Evolutionary conservation across 1,284 basidiomycete species (phyloP), one percentile per base, ranked within the genome.

Genomic region (Sanghuangporus weigelae): DNA sequence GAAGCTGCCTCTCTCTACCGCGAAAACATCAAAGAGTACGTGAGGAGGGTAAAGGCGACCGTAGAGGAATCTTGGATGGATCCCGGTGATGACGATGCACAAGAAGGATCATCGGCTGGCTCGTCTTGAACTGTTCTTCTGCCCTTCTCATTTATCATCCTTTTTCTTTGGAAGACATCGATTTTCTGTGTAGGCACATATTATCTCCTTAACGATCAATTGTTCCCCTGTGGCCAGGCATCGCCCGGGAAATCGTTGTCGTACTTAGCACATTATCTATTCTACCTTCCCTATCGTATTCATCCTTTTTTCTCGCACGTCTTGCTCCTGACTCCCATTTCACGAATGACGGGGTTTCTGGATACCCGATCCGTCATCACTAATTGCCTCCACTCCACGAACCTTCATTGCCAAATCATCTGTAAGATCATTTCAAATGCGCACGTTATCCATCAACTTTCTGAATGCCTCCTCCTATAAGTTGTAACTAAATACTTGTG

Each of bases 21-120:
- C 63, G 96, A 99, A 75, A 98, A 98, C 73, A 96, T 97, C 90
- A 98, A 98, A 79, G 96, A 97, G 79, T 98, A 97, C 73, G 92
- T 97, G 38, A 80, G 95, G 64, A 78, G 94, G 63, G 95, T 98
- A 55, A 93, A 95, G 77, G 88, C 89, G 62, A 95, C 93, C 0
- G 93, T 96, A 31, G 93, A 96, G 75, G 89, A 92, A 74, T 93
- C 89, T 66, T 95, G 93, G 93, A 76, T 95, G 63, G 93, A 95
- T 75, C 86, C 88, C 0, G 89, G 89, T 56, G 89, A 92, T 69
- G 83, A 82, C 69, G 78, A 79, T 62, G 79, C 78, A 66, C 73
- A 72, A 60, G 71, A 71, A 55, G 71, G 61, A 48, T 39, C 50
- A 36, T 26, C 46, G 14, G 58, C 53, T 31, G 14, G 38, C 38